These are phyloP conservation scores for Bisporella sp. DNA, from an alignment of 2,329 filamentous ascomycete species.

Conservation along the genomic window DNA sequence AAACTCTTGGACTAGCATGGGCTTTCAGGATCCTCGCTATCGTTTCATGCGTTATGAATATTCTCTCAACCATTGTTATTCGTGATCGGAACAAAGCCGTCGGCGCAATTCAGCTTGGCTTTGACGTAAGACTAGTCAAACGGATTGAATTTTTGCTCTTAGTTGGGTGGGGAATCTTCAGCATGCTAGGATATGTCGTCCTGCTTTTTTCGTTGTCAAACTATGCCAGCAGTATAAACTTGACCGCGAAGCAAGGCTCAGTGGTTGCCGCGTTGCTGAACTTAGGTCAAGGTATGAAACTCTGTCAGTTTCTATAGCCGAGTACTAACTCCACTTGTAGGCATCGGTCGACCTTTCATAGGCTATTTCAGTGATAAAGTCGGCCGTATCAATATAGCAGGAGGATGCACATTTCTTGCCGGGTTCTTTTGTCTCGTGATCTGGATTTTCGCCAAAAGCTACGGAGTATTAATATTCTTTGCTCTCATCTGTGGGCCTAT, in stretches of 20 bases:
- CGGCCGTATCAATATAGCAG: slow-evolving; percentile 68
- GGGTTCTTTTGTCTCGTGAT: slow-evolving; percentile 61
- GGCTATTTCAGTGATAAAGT: slow-evolving; percentile 65
- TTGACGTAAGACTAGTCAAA: slow-evolving; percentile 57
- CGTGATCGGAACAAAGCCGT: slow-evolving; percentile 66
- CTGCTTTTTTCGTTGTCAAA: slow-evolving; percentile 71
- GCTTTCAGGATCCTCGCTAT: slow-evolving; percentile 48
- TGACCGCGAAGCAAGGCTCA: slow-evolving; percentile 59
- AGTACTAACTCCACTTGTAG: slow-evolving; percentile 24
- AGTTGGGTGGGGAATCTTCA: slow-evolving; percentile 62
- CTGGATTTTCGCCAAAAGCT: slow-evolving; percentile 62
- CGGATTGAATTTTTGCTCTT: slow-evolving; percentile 57
- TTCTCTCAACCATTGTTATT: slow-evolving; percentile 54
- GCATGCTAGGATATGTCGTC: slow-evolving; percentile 67
- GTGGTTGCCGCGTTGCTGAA: slow-evolving; percentile 70
- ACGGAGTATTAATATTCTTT: slow-evolving; percentile 65
- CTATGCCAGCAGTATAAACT: slow-evolving; percentile 62
- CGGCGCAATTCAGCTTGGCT: slow-evolving; percentile 58
- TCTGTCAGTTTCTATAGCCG: neutral
- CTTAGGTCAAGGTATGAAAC: slow-evolving; percentile 40
- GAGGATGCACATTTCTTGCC: slow-evolving; percentile 54
- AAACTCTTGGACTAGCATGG: slow-evolving; percentile 45
- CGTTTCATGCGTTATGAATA: slow-evolving; percentile 56
- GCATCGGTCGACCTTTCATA: slow-evolving; percentile 62
- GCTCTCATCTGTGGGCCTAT: slow-evolving; percentile 59